Percentiles rank a stretch among this genome's conserved stretches.
phyloP scores from a whole-genome alignment of 1,139 yeast genomes.

The Blastobotrys illinoisensis region DNA sequence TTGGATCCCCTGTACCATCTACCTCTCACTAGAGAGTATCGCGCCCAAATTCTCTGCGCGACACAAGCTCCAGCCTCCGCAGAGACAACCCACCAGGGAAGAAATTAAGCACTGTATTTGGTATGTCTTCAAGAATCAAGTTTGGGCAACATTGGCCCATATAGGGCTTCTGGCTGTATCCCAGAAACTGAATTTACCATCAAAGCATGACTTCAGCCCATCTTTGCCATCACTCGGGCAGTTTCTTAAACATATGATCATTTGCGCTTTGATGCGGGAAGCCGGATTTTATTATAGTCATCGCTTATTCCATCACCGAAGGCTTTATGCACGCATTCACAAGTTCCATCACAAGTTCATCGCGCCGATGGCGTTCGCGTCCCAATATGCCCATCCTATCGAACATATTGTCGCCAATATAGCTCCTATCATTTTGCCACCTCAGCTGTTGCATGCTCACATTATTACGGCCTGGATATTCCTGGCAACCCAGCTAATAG shows the following conservation, averaged over 20 bases:
- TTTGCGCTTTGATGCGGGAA: constrained; percentile 17
- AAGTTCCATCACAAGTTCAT: constrained; percentile 23
- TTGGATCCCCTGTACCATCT: constrained; percentile 19
- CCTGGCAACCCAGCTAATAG: constrained; percentile 17
- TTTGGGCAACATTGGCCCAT: constrained; percentile 5
- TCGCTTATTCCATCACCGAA: constrained; percentile 17
- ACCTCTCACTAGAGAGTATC: constrained; percentile 12
- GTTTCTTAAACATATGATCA: constrained; percentile 12
- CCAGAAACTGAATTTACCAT: background rate
- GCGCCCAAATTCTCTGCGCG: constrained; percentile 16
- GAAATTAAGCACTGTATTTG: constrained; percentile 17
- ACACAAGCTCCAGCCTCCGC: constrained; percentile 20
- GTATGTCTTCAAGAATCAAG: constrained; percentile 15
- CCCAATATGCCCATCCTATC: constrained; percentile 21
- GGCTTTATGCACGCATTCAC: constrained; percentile 19
- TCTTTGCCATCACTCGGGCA: constrained; percentile 16
- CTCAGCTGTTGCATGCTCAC: constrained; percentile 16
- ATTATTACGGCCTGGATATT: constrained; percentile 17
- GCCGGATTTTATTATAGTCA: constrained; percentile 21
- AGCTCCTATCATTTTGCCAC: constrained; percentile 19
- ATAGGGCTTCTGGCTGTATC: background rate
- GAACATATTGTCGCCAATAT: constrained; percentile 22
- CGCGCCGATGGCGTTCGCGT: constrained; percentile 23
- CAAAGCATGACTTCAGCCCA: constrained; percentile 1
- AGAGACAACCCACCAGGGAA: constrained; percentile 16